Evolutionary conservation across 2,329 filamentous ascomycete genomes (phyloP), one percentile per base, ranked within the genome.

Genomic region (Colletotrichum simmondsii): DNA sequence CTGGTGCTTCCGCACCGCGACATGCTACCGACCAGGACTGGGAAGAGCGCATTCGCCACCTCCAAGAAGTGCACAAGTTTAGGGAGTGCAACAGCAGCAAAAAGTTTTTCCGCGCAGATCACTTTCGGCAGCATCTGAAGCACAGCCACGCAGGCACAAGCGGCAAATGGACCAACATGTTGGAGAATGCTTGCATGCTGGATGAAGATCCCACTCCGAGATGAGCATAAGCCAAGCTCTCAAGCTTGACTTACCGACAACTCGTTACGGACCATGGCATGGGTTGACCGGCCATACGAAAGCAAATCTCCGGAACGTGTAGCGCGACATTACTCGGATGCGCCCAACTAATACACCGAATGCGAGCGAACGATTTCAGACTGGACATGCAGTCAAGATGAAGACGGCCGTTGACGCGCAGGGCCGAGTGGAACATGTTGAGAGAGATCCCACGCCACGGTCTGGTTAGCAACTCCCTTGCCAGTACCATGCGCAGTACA

Each of bases 131-230:
- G 83, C 97, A 99, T 83, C 87, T 99, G 71, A 99, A 98, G 87
- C 97, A 99, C 82, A 98, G 95, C 81, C 97, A 98, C 83, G 94
- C 94, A 49, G 97, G 97, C 46, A 96, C 95, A 0, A 98, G 95
- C 82, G 97, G 97, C 37, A 98, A 98, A 83, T 99, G 97, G 97
- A 99, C 97, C 14, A 98, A 98, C 83, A 95, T 98, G 89, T 87
- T 99, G 42, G 97, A 99, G 81, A 97, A 95, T 80, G 95, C 95
- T 5, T 99, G 97, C 84, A 97, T 98, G 94, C 92, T 95, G 82
- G 95, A 93, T 67, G 88, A 97, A 80, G 95, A 98, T 66, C 87
- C 90, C 35, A 88, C 83, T 49, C 82, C 82, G 54, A 79, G 82
- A 58, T 81, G 81, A 77, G 78, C 19, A 10, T 42, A 19, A 16